Percentiles rank a stretch among this genome's conserved stretches.
These are phyloP conservation scores for Fusarium concolor DNA, from an alignment of 2,329 filamentous ascomycete species.

Conservation along the genomic window DNA sequence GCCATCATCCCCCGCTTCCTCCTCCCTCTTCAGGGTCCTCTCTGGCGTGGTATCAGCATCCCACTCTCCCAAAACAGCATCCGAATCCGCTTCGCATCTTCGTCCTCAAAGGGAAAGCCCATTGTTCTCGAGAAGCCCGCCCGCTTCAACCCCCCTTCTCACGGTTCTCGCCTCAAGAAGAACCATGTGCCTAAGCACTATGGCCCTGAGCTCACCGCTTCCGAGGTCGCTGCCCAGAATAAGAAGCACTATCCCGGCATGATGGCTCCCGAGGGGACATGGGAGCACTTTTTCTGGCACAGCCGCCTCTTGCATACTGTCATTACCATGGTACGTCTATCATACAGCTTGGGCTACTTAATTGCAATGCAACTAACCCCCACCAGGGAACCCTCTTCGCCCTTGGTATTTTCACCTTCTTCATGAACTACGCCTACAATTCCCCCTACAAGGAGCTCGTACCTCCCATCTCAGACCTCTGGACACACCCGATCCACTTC, in stretches of 20 bases:
- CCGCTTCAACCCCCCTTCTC: constrained; percentile 92
- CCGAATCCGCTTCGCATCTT: constrained; percentile 52
- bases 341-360: not conserved
- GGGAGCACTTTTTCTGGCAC: constrained; percentile 86
- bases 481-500: constrained; percentile 76
- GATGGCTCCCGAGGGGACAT: constrained; percentile 85
- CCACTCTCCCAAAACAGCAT: constrained; percentile 51
- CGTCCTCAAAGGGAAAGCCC: constrained; percentile 60
- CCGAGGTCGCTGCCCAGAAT: constrained; percentile 74
- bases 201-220: constrained; percentile 75
- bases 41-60: constrained; percentile 62
- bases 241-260: constrained; percentile 85
- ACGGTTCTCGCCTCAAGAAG: constrained; percentile 75
- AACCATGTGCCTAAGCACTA: constrained; percentile 72
- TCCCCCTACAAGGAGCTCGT: constrained; percentile 86
- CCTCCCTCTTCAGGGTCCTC: constrained; percentile 69
- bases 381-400: constrained; percentile 71
- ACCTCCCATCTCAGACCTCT: constrained; percentile 75
- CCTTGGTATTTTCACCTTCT: constrained; percentile 78
- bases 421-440: constrained; percentile 80
- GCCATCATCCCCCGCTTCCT: constrained; percentile 73
- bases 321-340: constrained; percentile 79
- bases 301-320: constrained; percentile 80
- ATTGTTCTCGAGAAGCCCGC: constrained; percentile 86
- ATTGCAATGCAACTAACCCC: constrained; percentile 10